These are phyloP conservation scores for Dryadomyces quercus-mongolicae DNA, from an alignment of 2,329 filamentous ascomycete species.

Conservation along the genomic window DNA sequence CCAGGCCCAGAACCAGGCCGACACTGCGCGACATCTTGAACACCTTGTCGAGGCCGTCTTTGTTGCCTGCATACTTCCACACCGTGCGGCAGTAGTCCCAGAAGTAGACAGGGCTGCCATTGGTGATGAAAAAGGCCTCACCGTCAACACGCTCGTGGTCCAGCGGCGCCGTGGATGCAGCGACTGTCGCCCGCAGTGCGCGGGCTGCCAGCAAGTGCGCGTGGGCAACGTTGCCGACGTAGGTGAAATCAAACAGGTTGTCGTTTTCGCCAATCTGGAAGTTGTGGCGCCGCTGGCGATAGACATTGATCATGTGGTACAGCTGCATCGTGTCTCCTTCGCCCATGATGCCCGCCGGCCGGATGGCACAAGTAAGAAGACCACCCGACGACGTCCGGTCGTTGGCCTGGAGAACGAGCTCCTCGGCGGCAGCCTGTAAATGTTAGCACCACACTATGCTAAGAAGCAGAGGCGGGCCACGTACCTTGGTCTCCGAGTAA, in stretches of 20 bases:
- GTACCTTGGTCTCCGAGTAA: constrained; percentile 84
- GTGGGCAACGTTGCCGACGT: constrained; percentile 54
- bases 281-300: constrained; percentile 53
- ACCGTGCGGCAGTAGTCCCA: constrained; percentile 77
- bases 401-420: constrained; percentile 67
- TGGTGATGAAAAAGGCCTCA: constrained; percentile 82
- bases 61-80: constrained; percentile 51
- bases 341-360: constrained; percentile 82
- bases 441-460: neutral
- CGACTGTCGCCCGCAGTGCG: constrained; percentile 53
- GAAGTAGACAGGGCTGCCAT: constrained; percentile 79
- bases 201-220: constrained; percentile 72
- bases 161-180: constrained; percentile 46
- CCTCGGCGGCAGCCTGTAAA: constrained; percentile 62
- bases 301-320: constrained; percentile 61
- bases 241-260: constrained; percentile 54
- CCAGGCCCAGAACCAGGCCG: constrained; percentile 37
- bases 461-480: neutral
- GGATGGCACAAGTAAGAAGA: constrained; percentile 69
- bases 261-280: constrained; percentile 67
- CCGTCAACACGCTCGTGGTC: constrained; percentile 68
- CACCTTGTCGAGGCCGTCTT: constrained; percentile 38
- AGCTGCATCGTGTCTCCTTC: constrained; percentile 74
- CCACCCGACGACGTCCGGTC: constrained; percentile 23
- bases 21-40: constrained; percentile 41